These are phyloP conservation scores for Leccinum variabile DNA, from an alignment of 1,284 basidiomycete species.

Conservation along the genomic window DNA sequence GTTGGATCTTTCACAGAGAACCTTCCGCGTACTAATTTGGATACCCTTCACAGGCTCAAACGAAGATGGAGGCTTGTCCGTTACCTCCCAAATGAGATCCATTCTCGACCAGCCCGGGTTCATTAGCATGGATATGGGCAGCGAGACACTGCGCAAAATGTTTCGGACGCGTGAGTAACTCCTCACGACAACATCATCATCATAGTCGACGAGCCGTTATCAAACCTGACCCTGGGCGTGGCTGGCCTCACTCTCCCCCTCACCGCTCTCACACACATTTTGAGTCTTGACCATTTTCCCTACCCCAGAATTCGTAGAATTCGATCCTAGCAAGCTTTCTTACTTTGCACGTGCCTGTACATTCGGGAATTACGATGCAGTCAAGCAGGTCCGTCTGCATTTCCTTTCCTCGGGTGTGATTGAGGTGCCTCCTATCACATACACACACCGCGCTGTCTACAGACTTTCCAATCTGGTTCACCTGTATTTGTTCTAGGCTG, in stretches of 20 bases:
- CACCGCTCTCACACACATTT: not conserved
- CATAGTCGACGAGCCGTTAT: not conserved
- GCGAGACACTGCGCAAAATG: slow-evolving; percentile 39
- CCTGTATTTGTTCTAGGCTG: slow-evolving; percentile 29
- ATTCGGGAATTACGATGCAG: slow-evolving; percentile 33
- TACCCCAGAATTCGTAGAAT: slow-evolving; percentile 20
- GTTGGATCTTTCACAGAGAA: slow-evolving; percentile 8
- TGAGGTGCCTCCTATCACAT: not conserved
- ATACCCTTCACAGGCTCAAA: slow-evolving; percentile 8
- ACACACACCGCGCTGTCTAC: not conserved
- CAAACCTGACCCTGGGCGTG: not conserved
- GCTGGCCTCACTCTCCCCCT: not conserved
- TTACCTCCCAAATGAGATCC: slow-evolving; percentile 40
- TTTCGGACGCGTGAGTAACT: slow-evolving; percentile 39
- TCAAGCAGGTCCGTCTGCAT: slow-evolving; percentile 33
- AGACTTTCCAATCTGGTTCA: not conserved
- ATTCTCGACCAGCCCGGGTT: slow-evolving; percentile 41
- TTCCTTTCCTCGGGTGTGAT: not conserved
- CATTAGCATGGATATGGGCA: slow-evolving; percentile 34
- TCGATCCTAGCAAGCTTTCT: slow-evolving; percentile 36
- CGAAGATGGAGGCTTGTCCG: slow-evolving; percentile 34
- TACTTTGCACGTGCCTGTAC: slow-evolving; percentile 41
- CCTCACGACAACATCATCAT: not conserved
- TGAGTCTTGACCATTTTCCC: not conserved
- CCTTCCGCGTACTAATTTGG: slow-evolving; percentile 3